Conservation (phyloP, 2,329 filamentous ascomycete genomes). For the Venturia oleaginea region DNA sequence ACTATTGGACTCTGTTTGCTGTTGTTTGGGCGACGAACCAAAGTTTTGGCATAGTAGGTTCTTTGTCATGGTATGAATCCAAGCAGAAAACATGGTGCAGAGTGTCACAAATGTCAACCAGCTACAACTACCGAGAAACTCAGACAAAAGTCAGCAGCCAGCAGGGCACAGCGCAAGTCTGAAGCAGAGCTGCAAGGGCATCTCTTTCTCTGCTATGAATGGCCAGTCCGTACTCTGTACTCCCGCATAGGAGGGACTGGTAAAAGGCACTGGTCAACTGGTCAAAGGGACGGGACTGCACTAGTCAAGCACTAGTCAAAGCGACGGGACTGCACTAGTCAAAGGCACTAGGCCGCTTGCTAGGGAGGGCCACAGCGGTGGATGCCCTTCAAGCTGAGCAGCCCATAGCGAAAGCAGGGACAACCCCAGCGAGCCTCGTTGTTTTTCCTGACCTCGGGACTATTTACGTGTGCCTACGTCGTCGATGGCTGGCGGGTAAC, state of each 20-base stretch:
- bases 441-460: neutral
- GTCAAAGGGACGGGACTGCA: neutral
- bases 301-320: too few species aligned
- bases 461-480: neutral
- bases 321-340: neutral
- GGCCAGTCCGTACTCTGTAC: neutral
- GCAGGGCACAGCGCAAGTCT: neutral
- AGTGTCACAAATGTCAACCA: neutral
- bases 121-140: neutral
- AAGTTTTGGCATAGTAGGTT: too few species aligned
- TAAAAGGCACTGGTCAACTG: too few species aligned
- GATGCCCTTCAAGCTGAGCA: too few species aligned
- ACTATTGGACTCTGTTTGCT: neutral
- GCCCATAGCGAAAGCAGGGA: neutral
- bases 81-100: neutral
- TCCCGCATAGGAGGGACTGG: neutral
- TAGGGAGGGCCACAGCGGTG: too few species aligned
- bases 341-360: too few species aligned
- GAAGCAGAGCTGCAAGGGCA: neutral
- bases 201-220: neutral
- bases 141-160: neutral
- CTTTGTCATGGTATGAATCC: too few species aligned
- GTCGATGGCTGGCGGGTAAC: neutral
- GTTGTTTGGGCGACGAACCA: constrained; percentile 4
- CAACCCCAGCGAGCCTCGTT: neutral